phyloP scores from a whole-genome alignment of 495 filamentous ascomycete genomes.

The Penicillium soppii region DNA sequence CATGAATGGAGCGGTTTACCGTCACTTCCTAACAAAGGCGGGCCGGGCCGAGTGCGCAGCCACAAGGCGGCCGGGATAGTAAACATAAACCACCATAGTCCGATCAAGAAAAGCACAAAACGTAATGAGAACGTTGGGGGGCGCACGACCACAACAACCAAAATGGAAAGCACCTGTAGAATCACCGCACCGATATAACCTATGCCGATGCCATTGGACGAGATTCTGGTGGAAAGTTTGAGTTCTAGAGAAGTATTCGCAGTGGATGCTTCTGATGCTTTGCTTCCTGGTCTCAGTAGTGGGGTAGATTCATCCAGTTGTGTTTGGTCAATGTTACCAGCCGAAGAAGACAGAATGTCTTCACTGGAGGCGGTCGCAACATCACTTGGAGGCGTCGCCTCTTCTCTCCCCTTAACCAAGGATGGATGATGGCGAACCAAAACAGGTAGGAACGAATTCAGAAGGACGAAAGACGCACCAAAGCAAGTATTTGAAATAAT shows the following conservation, averaged over 20 bases:
- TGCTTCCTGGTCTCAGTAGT: constrained; percentile 17
- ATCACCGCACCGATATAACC: constrained; percentile 83
- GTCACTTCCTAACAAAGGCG: constrained; percentile 56
- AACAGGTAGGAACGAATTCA: constrained; percentile 82
- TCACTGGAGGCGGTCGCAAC: constrained; percentile 1
- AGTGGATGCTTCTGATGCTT: constrained; percentile 13
- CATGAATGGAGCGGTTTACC: constrained; percentile 46
- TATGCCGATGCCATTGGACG: constrained; percentile 84
- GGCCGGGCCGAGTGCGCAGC: constrained; percentile 88
- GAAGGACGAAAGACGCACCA: constrained; percentile 79
- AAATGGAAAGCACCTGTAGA: constrained; percentile 73
- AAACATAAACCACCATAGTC: constrained; percentile 93
- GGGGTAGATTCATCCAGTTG: constrained; percentile 35
- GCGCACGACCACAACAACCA: constrained; percentile 65
- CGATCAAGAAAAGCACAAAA: constrained; percentile 80
- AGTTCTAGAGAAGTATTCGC: constrained; percentile 59
- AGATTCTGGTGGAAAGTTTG: constrained; percentile 77
- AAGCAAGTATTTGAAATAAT: constrained; percentile 90
- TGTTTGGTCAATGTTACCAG: background rate
- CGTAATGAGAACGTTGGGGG: constrained; percentile 77
- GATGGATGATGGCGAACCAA: constrained; percentile 75
- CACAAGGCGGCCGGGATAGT: constrained; percentile 86
- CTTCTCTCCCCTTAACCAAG: constrained; percentile 18
- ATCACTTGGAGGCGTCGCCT: background rate
- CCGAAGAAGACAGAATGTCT: constrained; percentile 30